Percentiles rank a stretch among this genome's conserved stretches.
Conservation (phyloP, 169 alveolate genomes). For the Amoebophrya sp. region DNA sequence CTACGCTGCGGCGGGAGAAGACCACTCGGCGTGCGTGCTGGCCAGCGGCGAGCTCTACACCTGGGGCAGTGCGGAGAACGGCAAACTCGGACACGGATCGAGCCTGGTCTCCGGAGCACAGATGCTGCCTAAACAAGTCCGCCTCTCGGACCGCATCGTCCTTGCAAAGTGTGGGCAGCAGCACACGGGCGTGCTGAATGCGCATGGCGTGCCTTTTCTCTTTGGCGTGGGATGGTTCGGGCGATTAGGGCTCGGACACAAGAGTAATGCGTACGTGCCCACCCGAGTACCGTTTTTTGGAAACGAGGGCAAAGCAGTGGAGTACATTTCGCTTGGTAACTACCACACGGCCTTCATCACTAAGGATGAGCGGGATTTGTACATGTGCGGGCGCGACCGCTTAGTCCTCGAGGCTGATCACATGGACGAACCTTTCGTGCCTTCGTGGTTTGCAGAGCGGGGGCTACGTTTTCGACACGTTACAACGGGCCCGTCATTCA, state of each 20-base stretch:
- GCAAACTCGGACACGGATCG: conserved; percentile 45
- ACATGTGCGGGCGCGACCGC: conserved; percentile 42
- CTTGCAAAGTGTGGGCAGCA: conserved; percentile 31
- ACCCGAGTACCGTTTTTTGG: background rate
- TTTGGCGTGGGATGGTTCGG: conserved; percentile 48
- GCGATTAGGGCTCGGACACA: conserved; percentile 44
- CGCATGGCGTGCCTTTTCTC: conserved; percentile 32
- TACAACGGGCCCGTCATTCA: conserved; percentile 34
- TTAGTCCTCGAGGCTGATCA: conserved; percentile 39
- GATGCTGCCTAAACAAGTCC: conserved; percentile 40
- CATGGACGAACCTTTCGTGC: conserved; percentile 32
- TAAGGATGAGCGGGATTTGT: background rate
- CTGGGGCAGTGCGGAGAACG: conserved; percentile 46
- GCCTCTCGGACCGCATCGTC: conserved; percentile 29
- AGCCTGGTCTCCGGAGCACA: conserved; percentile 40
- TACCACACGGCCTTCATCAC: conserved; percentile 7
- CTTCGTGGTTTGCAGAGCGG: conserved; percentile 28
- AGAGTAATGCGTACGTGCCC: conserved; percentile 36
- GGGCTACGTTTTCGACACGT: background rate
- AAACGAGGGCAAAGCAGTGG: background rate
- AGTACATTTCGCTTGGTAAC: background rate
- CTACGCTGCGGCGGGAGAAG: conserved; percentile 41
- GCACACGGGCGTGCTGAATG: conserved; percentile 37
- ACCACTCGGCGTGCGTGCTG: conserved; percentile 32
- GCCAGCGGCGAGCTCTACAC: conserved; percentile 42